These are phyloP conservation scores for Melocanna baccifera DNA, from an alignment of 176 grass and related monocot genomes.

Conservation along the genomic window DNA sequence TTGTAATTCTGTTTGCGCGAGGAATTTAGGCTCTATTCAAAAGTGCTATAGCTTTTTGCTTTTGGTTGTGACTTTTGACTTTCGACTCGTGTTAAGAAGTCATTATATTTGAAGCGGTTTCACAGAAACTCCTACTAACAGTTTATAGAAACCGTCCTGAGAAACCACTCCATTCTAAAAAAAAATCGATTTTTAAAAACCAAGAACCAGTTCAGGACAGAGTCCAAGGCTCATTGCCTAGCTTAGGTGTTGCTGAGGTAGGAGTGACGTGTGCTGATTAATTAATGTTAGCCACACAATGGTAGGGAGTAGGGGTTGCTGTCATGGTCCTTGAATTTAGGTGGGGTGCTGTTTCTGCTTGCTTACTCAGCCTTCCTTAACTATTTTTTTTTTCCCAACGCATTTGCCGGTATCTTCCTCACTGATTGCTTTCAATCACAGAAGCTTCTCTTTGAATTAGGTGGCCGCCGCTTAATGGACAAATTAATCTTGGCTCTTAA, in stretches of 20 bases:
- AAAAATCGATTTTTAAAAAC: no score
- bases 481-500: not conserved
- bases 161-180: no score
- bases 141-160: no score
- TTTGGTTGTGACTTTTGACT: no score
- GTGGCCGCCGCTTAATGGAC: not conserved
- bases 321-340: slow-evolving; percentile 59
- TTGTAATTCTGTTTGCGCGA: not conserved
- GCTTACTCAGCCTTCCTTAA: slow-evolving; percentile 44
- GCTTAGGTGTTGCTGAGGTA: slow-evolving; percentile 27
- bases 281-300: slow-evolving; percentile 30
- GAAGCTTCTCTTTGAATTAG: slow-evolving; percentile 46
- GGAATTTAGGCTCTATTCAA: not conserved
- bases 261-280: slow-evolving; percentile 27
- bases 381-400: slow-evolving; percentile 15
- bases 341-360: slow-evolving; percentile 40
- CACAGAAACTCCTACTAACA: no score
- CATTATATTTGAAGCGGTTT: no score
- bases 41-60: no score
- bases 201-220: no score
- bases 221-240: not conserved
- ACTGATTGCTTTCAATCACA: slow-evolving; percentile 39
- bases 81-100: no score
- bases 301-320: slow-evolving; percentile 43
- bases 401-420: slow-evolving; percentile 34